Base-by-base conservation (phyloP, 306 rosid genomes). In the Castanopsis chinensis region DNA sequence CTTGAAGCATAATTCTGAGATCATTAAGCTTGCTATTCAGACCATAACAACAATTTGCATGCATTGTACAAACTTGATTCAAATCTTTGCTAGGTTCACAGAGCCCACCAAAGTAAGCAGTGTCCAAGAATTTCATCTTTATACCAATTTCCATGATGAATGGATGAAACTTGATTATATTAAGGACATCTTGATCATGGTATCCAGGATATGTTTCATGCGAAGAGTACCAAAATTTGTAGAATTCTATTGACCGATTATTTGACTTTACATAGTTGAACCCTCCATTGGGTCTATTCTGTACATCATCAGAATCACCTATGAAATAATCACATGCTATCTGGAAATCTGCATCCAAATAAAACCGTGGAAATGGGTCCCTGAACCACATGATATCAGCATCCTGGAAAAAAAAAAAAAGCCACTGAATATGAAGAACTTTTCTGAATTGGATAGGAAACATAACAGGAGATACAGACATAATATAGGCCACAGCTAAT, bases 181-280 rank as follows among this genome's bases (percentile, higher is more conserved):
- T 95, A 75, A 95, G 93, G 70, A 95, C 99, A 88, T 93, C 99
- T 86, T 95, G 99, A 88, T 95, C 99, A 83, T 95, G 99, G 83
- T 58, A 86, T 82, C 91, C 97, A 20, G 96, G 94, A 88, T 85
- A 93, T 28, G 85, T 78, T 88, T 89, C 91, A 41, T 89, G 92
- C 4, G 99, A 87, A 72, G 89, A 58, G 73, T 93, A 89, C 99
- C 99, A 91, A 75, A 86, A 89, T 72, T 89, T 91, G 86, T 95
- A 95, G 80, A 95, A 95, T 79, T 87, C 92, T 80, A 91, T 90
- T 15, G 99, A 86, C 84, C 93, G 84, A 68, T 88, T 91, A 88
- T 90, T 91, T 83, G 99, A 89, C 88, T 86, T 93, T 41, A 93
- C 97, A 81, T 83, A 89, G 85, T 82, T 90, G 78, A 95, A 95